These are phyloP conservation scores for Voacanga thouarsii DNA, from an alignment of 257 asterid species.

Conservation along the genomic window DNA sequence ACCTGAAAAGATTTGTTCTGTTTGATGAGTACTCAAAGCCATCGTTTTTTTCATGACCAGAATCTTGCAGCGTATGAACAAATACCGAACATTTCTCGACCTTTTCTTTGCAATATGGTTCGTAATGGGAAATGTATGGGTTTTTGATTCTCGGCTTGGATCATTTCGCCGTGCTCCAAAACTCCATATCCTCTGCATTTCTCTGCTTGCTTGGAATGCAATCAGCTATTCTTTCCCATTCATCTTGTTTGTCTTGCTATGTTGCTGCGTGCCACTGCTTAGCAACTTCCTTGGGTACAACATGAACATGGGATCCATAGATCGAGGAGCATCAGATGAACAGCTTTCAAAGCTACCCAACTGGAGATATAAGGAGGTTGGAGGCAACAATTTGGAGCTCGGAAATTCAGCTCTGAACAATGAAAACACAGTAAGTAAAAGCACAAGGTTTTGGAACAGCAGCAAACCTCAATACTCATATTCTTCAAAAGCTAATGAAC, in stretches of 20 bases:
- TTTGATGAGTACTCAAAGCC: neutral
- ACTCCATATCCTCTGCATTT: slow-evolving; percentile 78
- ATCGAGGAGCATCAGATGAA: slow-evolving; percentile 79
- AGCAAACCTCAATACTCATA: neutral
- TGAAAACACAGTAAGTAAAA: slow-evolving; percentile 49
- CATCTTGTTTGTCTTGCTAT: slow-evolving; percentile 65
- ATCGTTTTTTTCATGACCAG: slow-evolving; percentile 32
- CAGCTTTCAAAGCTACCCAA: slow-evolving; percentile 57
- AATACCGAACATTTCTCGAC: slow-evolving; percentile 58
- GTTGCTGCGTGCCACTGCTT: slow-evolving; percentile 80
- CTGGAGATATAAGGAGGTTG: slow-evolving; percentile 56
- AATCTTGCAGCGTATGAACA: slow-evolving; percentile 45
- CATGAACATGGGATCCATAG: slow-evolving; percentile 68
- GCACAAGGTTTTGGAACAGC: neutral
- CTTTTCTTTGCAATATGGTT: slow-evolving; percentile 93
- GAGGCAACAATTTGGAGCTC: slow-evolving; percentile 23
- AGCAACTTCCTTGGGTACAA: slow-evolving; percentile 80
- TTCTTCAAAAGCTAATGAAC: neutral
- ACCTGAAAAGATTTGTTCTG: neutral
- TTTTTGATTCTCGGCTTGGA: slow-evolving; percentile 75
- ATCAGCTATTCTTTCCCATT: slow-evolving; percentile 90
- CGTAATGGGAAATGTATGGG: slow-evolving; percentile 95
- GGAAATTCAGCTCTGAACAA: slow-evolving; percentile 31
- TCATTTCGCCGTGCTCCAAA: slow-evolving; percentile 67
- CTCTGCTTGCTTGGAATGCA: slow-evolving; percentile 82